Evolutionary conservation across 1,284 basidiomycete genomes (phyloP), one percentile per base, ranked within the genome.

Genomic region (Athelia sp.): DNA sequence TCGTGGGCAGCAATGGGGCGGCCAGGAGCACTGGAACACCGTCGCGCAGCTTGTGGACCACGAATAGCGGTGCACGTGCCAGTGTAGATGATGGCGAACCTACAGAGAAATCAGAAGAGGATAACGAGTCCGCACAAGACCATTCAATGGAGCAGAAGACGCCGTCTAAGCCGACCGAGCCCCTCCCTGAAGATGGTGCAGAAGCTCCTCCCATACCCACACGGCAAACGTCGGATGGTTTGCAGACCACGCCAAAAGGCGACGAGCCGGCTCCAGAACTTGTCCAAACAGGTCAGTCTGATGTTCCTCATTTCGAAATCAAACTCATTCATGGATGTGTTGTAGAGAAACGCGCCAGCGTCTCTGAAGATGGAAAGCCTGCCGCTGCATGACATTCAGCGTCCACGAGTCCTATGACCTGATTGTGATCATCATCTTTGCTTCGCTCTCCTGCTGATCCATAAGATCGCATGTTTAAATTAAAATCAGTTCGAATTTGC

Each of bases 11-110:
- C 19, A 63, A 69, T 34, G 71, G 78, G 31, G n/a, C 36, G 36
- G 36, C n/a, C n/a, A 40, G 15, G 36, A 40, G 36, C 36, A 70
- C 76, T 8, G 43, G 43, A 2, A 65, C 76, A 2, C 75, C 75
- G 1, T 81, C 74, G 53, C 75, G 76, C 57, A 84, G 78, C 52
- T 52, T 81, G 32, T 81, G 79, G 77, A 78, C 78, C 14, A 71
- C 72, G 45, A 75, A 78, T 50, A 85, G 82, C 54, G 80, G 78
- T 17, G 71, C 68, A 15, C 58, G 60, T 9, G 56, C 79, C 34
- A 82, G 72, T 49, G 54, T 64, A 45, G 65, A 70, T 29, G 61
- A 71, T 48, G 54, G 55, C 17, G 36, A 21, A n/a, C 36, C 36
- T n/a, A 40, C 36, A 17, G n/a, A 40, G 6, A 58, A 62, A 46